Evolutionary conservation across 768 basidiomycete species (phyloP).

Genomic region (Lactarius psammicola): DNA sequence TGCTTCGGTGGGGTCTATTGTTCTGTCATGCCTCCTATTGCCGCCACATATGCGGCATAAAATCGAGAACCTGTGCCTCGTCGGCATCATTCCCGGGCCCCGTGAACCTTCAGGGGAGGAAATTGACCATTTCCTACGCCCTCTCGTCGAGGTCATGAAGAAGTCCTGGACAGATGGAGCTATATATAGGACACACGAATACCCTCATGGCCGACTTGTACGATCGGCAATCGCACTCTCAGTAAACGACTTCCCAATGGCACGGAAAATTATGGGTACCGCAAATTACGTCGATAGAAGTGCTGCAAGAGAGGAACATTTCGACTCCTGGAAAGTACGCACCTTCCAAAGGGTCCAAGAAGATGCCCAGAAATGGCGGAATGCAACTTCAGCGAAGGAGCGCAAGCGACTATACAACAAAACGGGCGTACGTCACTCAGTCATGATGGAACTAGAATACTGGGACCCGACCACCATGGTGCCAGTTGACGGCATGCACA

Average conservation of each 20-base stretch:
- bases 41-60: conserved; percentile 38
- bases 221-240: conserved; percentile 2
- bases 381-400: conserved; percentile 20
- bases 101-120: conserved; percentile 35
- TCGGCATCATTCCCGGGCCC: conserved; percentile 44
- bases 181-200: conserved; percentile 19
- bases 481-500: conserved; percentile 34
- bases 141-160: conserved; percentile 40
- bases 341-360: conserved; percentile 11
- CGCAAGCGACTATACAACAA: conserved; percentile 22
- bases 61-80: conserved; percentile 42
- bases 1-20: conserved; percentile 34
- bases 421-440: conserved; percentile 33
- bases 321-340: background rate
- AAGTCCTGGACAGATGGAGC: conserved; percentile 39
- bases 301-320: background rate
- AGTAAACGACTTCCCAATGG: conserved; percentile 8
- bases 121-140: conserved; percentile 41
- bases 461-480: conserved; percentile 31
- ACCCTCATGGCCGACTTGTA: background rate
- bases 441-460: conserved; percentile 32
- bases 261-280: conserved; percentile 3
- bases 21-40: conserved; percentile 39
- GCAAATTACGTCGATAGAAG: background rate
- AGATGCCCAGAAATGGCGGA: conserved; percentile 27